A percentile compares a stretch with the other conserved stretches of the same genome.
phyloP scores from a whole-genome alignment of 495 filamentous ascomycete species.

The Neurospora sp. region DNA sequence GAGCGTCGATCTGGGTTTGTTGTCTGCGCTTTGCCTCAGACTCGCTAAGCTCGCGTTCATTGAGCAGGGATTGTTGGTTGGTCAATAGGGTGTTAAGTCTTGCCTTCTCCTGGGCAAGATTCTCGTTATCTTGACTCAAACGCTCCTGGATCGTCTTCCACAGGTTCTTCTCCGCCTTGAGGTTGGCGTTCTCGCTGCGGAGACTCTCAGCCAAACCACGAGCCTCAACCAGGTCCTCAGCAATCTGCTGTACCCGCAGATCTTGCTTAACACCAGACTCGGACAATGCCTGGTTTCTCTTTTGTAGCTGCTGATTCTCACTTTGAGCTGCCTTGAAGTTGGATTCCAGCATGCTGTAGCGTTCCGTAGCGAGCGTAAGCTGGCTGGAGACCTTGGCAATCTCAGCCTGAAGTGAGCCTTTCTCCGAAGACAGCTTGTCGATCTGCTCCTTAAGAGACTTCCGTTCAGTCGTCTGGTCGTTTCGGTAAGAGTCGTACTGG shows the following conservation, averaged over 20 bases:
- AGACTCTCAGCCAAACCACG: slow-evolving; percentile 74
- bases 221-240: slow-evolving; percentile 85
- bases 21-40: slow-evolving; percentile 69
- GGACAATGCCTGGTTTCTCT: slow-evolving; percentile 59
- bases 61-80: slow-evolving; percentile 74
- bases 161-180: slow-evolving; percentile 84
- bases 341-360: slow-evolving; percentile 81
- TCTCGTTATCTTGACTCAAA: slow-evolving; percentile 74
- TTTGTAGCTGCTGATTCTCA: slow-evolving; percentile 78
- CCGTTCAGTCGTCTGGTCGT: slow-evolving; percentile 70
- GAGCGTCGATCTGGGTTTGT: slow-evolving; percentile 60
- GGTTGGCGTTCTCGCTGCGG: slow-evolving; percentile 81
- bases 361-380: slow-evolving; percentile 66
- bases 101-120: slow-evolving; percentile 68
- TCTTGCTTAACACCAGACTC: slow-evolving; percentile 86
- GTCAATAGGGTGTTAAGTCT: slow-evolving; percentile 70
- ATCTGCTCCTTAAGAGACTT: slow-evolving; percentile 76
- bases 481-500: slow-evolving; percentile 82
- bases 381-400: slow-evolving; percentile 68
- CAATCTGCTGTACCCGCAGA: slow-evolving; percentile 75
- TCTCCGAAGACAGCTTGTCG: slow-evolving; percentile 70
- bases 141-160: slow-evolving; percentile 88
- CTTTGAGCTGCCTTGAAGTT: slow-evolving; percentile 73
- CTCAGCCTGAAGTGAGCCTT: slow-evolving; percentile 70
- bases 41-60: slow-evolving; percentile 81